Evolutionary conservation across 306 rosid genomes (phyloP).

Genomic region (Vigna nakashimae): DNA sequence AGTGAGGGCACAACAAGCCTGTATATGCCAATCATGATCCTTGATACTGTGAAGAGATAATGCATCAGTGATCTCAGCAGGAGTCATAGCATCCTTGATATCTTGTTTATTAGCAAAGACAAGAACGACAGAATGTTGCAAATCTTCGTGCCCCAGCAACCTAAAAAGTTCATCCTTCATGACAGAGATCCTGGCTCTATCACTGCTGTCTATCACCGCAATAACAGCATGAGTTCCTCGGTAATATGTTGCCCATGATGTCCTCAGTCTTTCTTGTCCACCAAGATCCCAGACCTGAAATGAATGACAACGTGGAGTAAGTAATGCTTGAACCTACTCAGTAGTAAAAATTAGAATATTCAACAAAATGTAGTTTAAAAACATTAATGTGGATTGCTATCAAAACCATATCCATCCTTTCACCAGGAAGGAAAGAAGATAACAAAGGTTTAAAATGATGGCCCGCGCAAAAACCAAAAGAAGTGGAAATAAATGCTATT

Average conservation of each 20-base stretch:
- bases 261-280: slow-evolving; percentile 94
- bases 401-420: slow-evolving; percentile 12
- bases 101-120: slow-evolving; percentile 97
- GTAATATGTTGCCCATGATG: slow-evolving; percentile 98
- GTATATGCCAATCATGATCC: slow-evolving; percentile 99
- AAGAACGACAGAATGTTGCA: slow-evolving; percentile 81
- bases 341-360: slow-evolving; percentile 19
- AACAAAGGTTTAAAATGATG: background rate
- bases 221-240: slow-evolving; percentile 95
- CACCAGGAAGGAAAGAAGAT: background rate
- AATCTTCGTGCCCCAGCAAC: slow-evolving; percentile 89
- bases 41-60: slow-evolving; percentile 97
- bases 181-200: slow-evolving; percentile 86
- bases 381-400: background rate
- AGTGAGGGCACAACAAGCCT: slow-evolving; percentile 95
- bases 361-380: slow-evolving; percentile 6
- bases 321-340: slow-evolving; percentile 21
- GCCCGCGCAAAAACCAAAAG: background rate
- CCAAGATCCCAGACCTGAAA: slow-evolving; percentile 99
- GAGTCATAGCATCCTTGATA: slow-evolving; percentile 98
- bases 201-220: slow-evolving; percentile 93
- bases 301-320: slow-evolving; percentile 15
- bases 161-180: slow-evolving; percentile 97
- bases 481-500: background rate
- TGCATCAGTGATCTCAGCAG: slow-evolving; percentile 95